Conservation (phyloP, 805 yeast species). For the Cyberlindnera nakhonratchasimensis region DNA sequence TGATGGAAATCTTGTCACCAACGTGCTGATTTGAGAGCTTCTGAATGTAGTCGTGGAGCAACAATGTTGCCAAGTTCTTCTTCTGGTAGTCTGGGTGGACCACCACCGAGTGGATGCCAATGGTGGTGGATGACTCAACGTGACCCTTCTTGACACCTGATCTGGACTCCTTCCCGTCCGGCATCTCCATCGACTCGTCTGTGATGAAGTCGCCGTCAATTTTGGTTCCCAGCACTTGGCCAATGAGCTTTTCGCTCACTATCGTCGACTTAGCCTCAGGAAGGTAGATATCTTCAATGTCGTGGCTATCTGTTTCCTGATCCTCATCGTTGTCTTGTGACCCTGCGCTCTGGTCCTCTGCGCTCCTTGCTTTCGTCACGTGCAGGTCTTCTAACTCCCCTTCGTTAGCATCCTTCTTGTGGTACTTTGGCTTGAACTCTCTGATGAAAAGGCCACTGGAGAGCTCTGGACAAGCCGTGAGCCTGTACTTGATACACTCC, state of each 20-base stretch:
- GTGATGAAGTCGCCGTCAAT: slow-evolving; percentile 48
- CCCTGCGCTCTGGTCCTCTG: slow-evolving; percentile 9
- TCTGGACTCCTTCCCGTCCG: slow-evolving; percentile 32
- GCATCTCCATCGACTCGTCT: slow-evolving; percentile 58
- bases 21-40: slow-evolving; percentile 83
- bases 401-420: slow-evolving; percentile 13
- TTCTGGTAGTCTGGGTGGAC: slow-evolving; percentile 78
- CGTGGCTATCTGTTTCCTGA: slow-evolving; percentile 28
- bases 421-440: slow-evolving; percentile 39
- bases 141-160: slow-evolving; percentile 48
- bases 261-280: slow-evolving; percentile 35
- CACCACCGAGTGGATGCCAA: slow-evolving; percentile 82
- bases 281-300: slow-evolving; percentile 28
- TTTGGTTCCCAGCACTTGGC: slow-evolving; percentile 79
- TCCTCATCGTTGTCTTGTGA: slow-evolving; percentile 28
- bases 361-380: slow-evolving; percentile 6
- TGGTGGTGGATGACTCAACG: slow-evolving; percentile 63
- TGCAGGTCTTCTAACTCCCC: slow-evolving; percentile 15
- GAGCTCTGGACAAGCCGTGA: slow-evolving; percentile 83
- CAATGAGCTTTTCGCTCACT: slow-evolving; percentile 63
- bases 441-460: slow-evolving; percentile 85
- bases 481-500: slow-evolving; percentile 66
- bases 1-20: slow-evolving; percentile 70
- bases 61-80: slow-evolving; percentile 74
- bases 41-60: slow-evolving; percentile 87